Base-by-base conservation (phyloP, 1,139 yeast species). In the Hemisphaericaspora xylanilytica region DNA sequence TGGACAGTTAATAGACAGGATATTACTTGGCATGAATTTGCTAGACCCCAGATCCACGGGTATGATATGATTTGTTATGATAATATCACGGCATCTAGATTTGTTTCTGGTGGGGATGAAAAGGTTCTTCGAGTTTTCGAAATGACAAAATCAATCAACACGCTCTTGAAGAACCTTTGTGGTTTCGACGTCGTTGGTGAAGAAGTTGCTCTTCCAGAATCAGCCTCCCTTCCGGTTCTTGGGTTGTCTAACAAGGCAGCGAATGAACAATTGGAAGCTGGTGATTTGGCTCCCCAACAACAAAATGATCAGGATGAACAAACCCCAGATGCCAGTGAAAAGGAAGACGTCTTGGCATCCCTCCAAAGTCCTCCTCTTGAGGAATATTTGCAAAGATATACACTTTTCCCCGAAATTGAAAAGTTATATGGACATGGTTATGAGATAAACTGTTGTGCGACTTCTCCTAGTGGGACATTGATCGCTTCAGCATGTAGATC, bases 1-100 rank as follows among this genome's bases (percentile, higher is more conserved):
- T 82, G 87, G 85, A 51, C 49, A 4, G 49, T 49, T 7, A 57
- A 65, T 6, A 61, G 70, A 41, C 39, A 45, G 3, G 32, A 31
- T 3, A 41, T 43, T n/a, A 67, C 79, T 1, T 89, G 96, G 96
- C 85, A 83, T 56, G 99, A 94, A 58, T 81, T 92, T 59, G 88
- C 96, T 1, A 75, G 99, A 50, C 98, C 98, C 0, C 99, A 94
- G 58, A 92, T 94, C 47, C 99, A 94, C 59, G 99, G 99, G 10
- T 94, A 88, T 56, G 97, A 94, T 58, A 89, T 94, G 97, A 75
- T 87, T 32, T 81, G 95, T 48, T 69, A 86, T n/a, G 80, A 80
- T 35, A 73, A 83, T 15, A 61, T 92, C 17, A 64, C 76, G 16
- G 63, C 72, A 32, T 70, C 85, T 1, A 69, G 76, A 44, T 90